These are phyloP conservation scores for Gnaphalium uliginosum DNA, from an alignment of 129 eudicot genomes.

Conservation along the genomic window DNA sequence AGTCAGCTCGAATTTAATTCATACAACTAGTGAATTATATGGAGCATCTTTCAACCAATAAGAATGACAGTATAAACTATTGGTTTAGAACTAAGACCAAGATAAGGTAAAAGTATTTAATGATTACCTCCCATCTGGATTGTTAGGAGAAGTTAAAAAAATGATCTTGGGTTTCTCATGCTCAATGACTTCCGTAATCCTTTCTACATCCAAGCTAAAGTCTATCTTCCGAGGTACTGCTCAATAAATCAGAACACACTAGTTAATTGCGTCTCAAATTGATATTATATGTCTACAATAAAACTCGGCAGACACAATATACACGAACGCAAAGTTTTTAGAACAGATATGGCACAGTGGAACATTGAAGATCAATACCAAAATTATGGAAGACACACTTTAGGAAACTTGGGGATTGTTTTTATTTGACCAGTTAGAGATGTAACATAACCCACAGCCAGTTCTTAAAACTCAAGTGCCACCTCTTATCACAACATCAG, in stretches of 20 bases:
- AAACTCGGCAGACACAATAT: neutral
- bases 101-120: neutral
- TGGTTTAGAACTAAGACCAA: neutral
- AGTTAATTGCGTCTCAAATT: neutral
- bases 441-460: neutral
- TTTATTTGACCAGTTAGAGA: neutral
- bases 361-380: neutral
- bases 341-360: neutral
- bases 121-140: conserved; percentile 95
- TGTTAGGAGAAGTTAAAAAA: conserved; percentile 93
- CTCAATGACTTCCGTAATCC: conserved; percentile 55
- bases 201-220: conserved; percentile 72
- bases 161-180: conserved; percentile 93
- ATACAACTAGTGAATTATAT: neutral
- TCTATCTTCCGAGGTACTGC: conserved; percentile 80
- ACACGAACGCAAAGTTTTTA: neutral
- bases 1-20: neutral
- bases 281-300: neutral
- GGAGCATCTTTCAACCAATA: conserved; percentile 5
- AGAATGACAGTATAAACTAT: neutral
- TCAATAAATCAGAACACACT: conserved; percentile 25
- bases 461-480: neutral
- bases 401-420: neutral
- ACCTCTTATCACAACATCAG: conserved; percentile 18
- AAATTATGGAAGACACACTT: neutral